phyloP scores from a whole-genome alignment of 2,329 filamentous ascomycete species.

The Diplodia mutila region DNA sequence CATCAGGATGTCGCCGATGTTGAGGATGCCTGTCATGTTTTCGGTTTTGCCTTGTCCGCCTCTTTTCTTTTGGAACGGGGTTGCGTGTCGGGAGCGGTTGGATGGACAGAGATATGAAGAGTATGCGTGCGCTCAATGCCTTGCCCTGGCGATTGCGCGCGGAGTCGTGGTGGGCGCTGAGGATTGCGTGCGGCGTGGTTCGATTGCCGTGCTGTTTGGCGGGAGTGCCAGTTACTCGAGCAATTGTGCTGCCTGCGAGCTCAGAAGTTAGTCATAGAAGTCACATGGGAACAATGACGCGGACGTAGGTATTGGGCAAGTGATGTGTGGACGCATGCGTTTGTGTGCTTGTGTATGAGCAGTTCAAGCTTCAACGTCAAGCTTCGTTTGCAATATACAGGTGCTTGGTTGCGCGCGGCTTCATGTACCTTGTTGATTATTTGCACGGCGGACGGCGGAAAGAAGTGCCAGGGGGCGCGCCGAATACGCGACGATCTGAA shows the following conservation, averaged over 20 bases:
- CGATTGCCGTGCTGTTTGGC: background rate
- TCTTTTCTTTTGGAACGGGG: background rate
- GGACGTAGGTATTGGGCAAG: too few relatives aligned
- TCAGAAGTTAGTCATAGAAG: background rate
- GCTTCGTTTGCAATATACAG: too few relatives aligned
- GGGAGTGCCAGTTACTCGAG: background rate
- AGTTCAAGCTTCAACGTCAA: too few relatives aligned
- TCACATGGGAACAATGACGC: background rate
- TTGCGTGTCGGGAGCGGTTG: background rate
- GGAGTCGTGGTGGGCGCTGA: background rate
- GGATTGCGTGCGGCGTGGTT: background rate
- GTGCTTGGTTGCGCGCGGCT: too few relatives aligned
- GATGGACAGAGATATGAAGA: background rate
- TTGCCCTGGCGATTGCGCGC: background rate
- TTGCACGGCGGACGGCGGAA: too few relatives aligned
- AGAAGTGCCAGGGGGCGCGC: too few relatives aligned
- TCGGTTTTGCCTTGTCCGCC: too few relatives aligned
- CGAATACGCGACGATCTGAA: too few relatives aligned
- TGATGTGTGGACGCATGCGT: too few relatives aligned
- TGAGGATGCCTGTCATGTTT: conserved; percentile 39
- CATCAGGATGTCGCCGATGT: conserved; percentile 50
- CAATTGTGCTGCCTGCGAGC: background rate
- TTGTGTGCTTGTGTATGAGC: too few relatives aligned
- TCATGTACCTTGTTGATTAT: too few relatives aligned
- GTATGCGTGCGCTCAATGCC: too few relatives aligned